Conservation (phyloP, 1,284 basidiomycete genomes). For the Vanrija humicola region DNA sequence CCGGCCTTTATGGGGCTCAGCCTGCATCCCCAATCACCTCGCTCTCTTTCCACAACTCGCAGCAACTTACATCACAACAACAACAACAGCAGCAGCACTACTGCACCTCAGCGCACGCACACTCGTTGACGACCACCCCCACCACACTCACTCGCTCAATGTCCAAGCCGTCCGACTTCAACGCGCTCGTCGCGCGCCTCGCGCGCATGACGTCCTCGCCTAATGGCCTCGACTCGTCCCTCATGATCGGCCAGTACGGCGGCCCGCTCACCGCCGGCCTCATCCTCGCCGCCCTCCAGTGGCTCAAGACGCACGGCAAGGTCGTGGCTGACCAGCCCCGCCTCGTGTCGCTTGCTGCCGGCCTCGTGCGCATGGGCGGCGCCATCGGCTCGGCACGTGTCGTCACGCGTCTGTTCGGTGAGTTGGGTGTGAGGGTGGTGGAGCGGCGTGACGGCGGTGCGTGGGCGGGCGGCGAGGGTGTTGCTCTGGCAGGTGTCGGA, state of each 20-base stretch:
- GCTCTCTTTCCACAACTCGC: too few relatives aligned
- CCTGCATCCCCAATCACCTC: too few relatives aligned
- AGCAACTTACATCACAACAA: too few relatives aligned
- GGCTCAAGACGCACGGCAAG: constrained; percentile 15
- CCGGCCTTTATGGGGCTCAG: too few relatives aligned
- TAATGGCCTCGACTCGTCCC: constrained; percentile 41
- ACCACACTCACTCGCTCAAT: background rate
- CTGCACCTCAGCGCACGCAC: too few relatives aligned
- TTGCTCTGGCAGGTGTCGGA: too few relatives aligned
- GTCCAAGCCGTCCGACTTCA: constrained; percentile 5
- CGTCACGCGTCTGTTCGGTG: constrained; percentile 45
- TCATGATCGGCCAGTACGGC: constrained; percentile 45
- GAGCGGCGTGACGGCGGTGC: background rate
- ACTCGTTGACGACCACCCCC: too few relatives aligned
- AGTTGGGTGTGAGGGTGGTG: constrained; percentile 5
- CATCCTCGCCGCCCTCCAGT: constrained; percentile 26
- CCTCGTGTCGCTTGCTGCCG: constrained; percentile 29
- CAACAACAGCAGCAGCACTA: too few relatives aligned
- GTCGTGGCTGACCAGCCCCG: constrained; percentile 13
- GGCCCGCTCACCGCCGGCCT: constrained; percentile 31
- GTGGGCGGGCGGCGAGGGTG: background rate
- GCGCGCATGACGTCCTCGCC: constrained; percentile 32
- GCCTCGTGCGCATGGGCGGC: constrained; percentile 30
- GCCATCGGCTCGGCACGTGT: constrained; percentile 42
- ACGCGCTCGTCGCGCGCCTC: constrained; percentile 25